phyloP scores from a whole-genome alignment of 306 rosid genomes.

The Vicia villosa region DNA sequence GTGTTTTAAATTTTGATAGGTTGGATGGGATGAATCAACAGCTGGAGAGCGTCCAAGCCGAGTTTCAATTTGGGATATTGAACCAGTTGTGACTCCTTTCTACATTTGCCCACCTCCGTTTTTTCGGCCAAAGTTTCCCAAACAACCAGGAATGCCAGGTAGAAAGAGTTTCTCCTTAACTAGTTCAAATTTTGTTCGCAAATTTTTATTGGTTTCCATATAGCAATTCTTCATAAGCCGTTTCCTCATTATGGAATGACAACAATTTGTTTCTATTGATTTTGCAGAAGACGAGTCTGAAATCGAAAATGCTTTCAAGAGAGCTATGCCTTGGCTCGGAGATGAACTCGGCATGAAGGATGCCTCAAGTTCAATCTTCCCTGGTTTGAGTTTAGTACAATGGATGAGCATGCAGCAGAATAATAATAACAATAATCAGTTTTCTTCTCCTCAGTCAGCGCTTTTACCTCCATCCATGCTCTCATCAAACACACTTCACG shows the following conservation, averaged over 20 bases:
- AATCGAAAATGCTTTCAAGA: constrained; percentile 84
- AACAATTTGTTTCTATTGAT: constrained; percentile 5
- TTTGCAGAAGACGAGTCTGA: constrained; percentile 90
- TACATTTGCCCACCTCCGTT: constrained; percentile 98
- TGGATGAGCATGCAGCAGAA: constrained; percentile 99
- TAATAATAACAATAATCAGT: constrained; percentile 56
- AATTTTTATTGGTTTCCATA: too few species aligned
- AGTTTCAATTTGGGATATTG: constrained; percentile 94
- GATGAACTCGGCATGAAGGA: constrained; percentile 91
- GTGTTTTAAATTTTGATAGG: constrained; percentile 51
- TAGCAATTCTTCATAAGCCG: not conserved
- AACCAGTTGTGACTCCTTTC: constrained; percentile 95
- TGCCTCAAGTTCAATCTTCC: constrained; percentile 67
- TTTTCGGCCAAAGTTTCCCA: constrained; percentile 90
- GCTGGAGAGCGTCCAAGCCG: constrained; percentile 91
- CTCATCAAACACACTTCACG: constrained; percentile 58
- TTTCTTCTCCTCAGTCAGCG: constrained; percentile 73
- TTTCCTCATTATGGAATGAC: not conserved
- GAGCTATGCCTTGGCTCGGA: constrained; percentile 99
- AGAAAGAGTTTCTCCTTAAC: constrained; percentile 7
- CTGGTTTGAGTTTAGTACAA: constrained; percentile 91
- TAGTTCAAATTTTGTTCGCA: not conserved
- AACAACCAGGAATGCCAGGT: constrained; percentile 99
- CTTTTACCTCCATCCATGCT: constrained; percentile 79
- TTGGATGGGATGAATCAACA: constrained; percentile 99